Evolutionary conservation across 2,329 filamentous ascomycete species (phyloP), one percentile per base, ranked within the genome.

Genomic region (Coniochaeta hoffmannii): DNA sequence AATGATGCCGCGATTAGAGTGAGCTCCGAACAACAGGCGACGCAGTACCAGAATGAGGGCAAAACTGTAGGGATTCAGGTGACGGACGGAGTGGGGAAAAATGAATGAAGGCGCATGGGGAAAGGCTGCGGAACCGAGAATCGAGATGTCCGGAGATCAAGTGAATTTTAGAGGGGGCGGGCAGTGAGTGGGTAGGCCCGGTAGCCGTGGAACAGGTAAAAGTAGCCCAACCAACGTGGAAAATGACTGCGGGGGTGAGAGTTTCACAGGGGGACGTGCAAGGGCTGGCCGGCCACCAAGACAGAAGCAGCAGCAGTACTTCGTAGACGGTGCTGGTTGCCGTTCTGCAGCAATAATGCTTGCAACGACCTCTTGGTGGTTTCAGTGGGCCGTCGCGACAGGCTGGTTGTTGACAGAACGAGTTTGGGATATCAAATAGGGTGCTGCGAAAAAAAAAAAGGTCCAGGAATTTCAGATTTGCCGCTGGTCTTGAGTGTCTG

Each of bases 121-220:
- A 12, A 34, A 32, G 58, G 49, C 28, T 31, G 19, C n/a, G 28
- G 30, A 50, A 31, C 49, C 49, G 30, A n/a, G n/a, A 50, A 50
- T 50, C 49, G 49, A 50, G 49, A 46, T 46, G 49, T 50, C 31
- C 49, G 28, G 49, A 50, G 49, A 28, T 46, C 41, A 50, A 50
- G 49, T 50, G 49, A 50, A 34, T 50, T n/a, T 50, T 34, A 50
- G 49, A 50, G 49, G 49, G 19, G 49, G 49, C 49, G 49, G 49
- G 49, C 49, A 50, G 49, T 32, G 30, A 50, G 49, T 46, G 41
- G 41, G 41, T 46, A 46, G 41, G 41, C 19, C 41, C 41, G 41
- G 41, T 46, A 46, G 41, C 41, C 41, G 41, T 46, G 41, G 22
- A 46, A 28, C 41, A 28, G 41, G 19, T 36, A 19, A 24, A 46